Percentiles rank a stretch among this genome's conserved stretches.
phyloP scores from a whole-genome alignment of 257 asterid species.

The Gynochthodes officinalis region DNA sequence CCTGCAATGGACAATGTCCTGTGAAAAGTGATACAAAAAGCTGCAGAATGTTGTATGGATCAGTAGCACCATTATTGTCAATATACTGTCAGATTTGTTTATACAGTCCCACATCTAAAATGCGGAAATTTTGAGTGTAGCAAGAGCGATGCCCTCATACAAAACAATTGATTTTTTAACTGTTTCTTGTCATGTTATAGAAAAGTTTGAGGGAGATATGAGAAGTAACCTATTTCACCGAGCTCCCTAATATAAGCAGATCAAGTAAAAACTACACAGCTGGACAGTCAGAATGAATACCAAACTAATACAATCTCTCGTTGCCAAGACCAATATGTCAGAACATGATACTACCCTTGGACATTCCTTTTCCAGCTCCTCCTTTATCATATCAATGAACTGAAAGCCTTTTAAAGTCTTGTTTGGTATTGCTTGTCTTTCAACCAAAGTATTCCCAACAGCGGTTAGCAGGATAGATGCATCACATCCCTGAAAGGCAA shows the following conservation, averaged over 20 bases:
- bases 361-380: slow-evolving; percentile 28
- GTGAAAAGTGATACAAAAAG: not conserved
- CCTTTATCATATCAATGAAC: slow-evolving; percentile 30
- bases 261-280: not conserved
- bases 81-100: not conserved
- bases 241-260: not conserved
- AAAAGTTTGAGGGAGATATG: not conserved
- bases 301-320: slow-evolving; percentile 33
- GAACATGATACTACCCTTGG: slow-evolving; percentile 41
- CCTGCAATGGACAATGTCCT: not conserved
- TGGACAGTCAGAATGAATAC: slow-evolving; percentile 14
- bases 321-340: slow-evolving; percentile 34
- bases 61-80: not conserved
- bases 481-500: slow-evolving; percentile 36
- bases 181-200: not conserved
- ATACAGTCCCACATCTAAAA: not conserved
- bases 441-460: slow-evolving; percentile 15
- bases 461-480: slow-evolving; percentile 30
- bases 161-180: not conserved
- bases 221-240: not conserved
- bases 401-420: slow-evolving; percentile 32
- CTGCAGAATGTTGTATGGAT: not conserved
- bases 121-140: not conserved
- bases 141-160: not conserved
- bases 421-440: slow-evolving; percentile 33